These are phyloP conservation scores for Barnettozyma sp. DNA, from an alignment of 805 yeast species.

Conservation along the genomic window DNA sequence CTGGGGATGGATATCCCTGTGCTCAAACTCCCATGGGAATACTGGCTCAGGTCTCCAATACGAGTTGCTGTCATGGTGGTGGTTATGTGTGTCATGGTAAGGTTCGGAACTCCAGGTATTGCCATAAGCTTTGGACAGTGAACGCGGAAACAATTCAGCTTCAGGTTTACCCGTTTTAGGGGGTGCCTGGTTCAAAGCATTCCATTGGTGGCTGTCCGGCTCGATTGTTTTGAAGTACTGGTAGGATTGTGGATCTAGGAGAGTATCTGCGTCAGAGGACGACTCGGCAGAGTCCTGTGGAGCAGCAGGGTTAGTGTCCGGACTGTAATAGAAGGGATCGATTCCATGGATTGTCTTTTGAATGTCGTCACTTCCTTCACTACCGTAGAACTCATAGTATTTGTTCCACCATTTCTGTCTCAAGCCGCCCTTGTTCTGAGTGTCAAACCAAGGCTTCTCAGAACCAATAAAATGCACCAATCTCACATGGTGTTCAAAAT, in stretches of 20 bases:
- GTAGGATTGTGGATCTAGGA: slow-evolving; percentile 21
- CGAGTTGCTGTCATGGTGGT: too few relatives aligned
- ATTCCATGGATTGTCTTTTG: slow-evolving; percentile 21
- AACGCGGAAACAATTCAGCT: slow-evolving; percentile 21
- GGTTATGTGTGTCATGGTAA: neutral
- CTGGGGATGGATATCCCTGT: slow-evolving; percentile 12
- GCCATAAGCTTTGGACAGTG: neutral
- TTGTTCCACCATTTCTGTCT: slow-evolving; percentile 22
- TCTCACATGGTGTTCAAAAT: slow-evolving; percentile 39
- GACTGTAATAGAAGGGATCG: slow-evolving; percentile 17
- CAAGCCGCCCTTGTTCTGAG: slow-evolving; percentile 13
- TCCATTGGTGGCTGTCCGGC: slow-evolving; percentile 29
- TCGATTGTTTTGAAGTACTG: slow-evolving; percentile 17
- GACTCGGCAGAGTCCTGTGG: neutral
- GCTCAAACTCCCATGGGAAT: slow-evolving; percentile 28
- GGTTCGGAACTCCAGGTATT: slow-evolving; percentile 5
- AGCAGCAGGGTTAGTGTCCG: slow-evolving; percentile 1
- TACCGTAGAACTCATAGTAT: slow-evolving; percentile 19
- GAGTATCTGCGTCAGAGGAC: slow-evolving; percentile 8
- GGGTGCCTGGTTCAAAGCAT: slow-evolving; percentile 38
- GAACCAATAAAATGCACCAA: slow-evolving; percentile 65
- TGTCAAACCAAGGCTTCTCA: slow-evolving; percentile 46
- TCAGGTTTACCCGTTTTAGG: slow-evolving; percentile 30
- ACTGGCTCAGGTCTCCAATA: slow-evolving; percentile 21
- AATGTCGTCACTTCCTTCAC: slow-evolving; percentile 11